Base-by-base conservation (phyloP, 768 basidiomycete genomes). In the Trametes coccinea region DNA sequence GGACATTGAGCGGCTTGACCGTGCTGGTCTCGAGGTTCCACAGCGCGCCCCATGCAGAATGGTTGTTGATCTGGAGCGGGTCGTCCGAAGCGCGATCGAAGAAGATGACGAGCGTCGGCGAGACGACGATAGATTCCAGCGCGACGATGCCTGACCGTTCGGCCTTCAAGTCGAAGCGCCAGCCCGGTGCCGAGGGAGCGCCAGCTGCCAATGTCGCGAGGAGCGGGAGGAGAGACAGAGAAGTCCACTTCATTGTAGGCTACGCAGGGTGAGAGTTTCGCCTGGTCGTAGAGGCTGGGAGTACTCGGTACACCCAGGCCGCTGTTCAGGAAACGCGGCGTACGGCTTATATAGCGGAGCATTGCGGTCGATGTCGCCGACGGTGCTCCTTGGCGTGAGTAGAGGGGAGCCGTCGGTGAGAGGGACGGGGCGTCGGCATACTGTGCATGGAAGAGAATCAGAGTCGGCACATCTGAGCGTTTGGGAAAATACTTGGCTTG, bases 31-130 rank as follows among this genome's bases (percentile, higher is more conserved):
- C 69, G 51, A 93, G 76, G 70, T 91, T 84, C 72, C 87, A 92
- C 16, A 93, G 73, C 9, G 87, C 87, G 0, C 80, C 89, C 91
- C 92, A 93, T 11, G 91, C 90, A 7, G 91, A 90, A 67, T 91
- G 91, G 2, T 87, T 86, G 66, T 82, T 74, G 69, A 92, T 78
- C 2, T 83, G 82, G 50, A 92, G 74, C 37, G 90, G 91, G 69
- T 93, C 92, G 72, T 92, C 89, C 69, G 92, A 90, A 27, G 91
- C 90, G 74, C 92, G 92, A 80, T 93, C 91, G 48, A 93, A 71
- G 53, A 93, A 80, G 62, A 92, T 70, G n/a, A 84, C 90, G 65
- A 90, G 89, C 2, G 81, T 83, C 11, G 82, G 68, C 3, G 90
- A 92, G 63, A 92, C 78, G 56, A 92, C 74, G 11, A 79, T 77